Evolutionary conservation across 73 alveolate species (phyloP).

Genomic region (Uronychia binucleata): DNA sequence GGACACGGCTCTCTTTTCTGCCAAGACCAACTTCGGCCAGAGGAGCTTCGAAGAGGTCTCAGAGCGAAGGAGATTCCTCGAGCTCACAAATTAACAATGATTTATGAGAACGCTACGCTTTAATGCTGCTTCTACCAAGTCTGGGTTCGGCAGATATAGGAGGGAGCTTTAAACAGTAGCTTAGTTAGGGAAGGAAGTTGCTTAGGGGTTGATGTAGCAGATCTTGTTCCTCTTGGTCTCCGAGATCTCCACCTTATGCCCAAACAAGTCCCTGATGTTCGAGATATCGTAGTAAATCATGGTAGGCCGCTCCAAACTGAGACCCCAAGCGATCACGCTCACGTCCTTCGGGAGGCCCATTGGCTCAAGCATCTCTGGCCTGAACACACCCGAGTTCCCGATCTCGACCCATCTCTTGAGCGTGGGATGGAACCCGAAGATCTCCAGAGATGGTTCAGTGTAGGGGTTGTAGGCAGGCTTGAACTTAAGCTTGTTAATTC

Average conservation of each 20-base stretch:
- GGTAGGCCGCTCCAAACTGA: slow-evolving; percentile 99
- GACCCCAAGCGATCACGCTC: slow-evolving; percentile 99
- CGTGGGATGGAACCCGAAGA: slow-evolving; percentile 96
- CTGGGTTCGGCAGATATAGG: neutral
- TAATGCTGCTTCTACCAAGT: no score
- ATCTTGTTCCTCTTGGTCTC: slow-evolving; percentile 91
- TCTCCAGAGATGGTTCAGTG: slow-evolving; percentile 99
- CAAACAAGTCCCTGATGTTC: slow-evolving; percentile 97
- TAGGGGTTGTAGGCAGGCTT: slow-evolving; percentile 99
- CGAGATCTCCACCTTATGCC: slow-evolving; percentile 93
- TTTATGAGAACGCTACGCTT: no score
- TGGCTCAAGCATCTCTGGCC: slow-evolving; percentile 99
- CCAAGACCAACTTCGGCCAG: no score
- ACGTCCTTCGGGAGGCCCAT: slow-evolving; percentile 99
- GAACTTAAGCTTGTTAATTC: slow-evolving; percentile 98
- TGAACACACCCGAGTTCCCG: slow-evolving; percentile 99
- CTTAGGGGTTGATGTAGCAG: slow-evolving; percentile 84
- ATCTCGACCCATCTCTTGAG: slow-evolving; percentile 97
- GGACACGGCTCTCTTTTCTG: no score
- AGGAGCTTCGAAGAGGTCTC: no score
- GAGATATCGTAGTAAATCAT: slow-evolving; percentile 97
- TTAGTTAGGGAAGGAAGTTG: neutral
- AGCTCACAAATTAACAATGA: no score
- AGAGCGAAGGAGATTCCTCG: no score
- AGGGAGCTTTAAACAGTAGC: slow-evolving; percentile 14